Evolutionary conservation across 805 yeast genomes (phyloP).

Genomic region (Saccharomycopsis microspora): DNA sequence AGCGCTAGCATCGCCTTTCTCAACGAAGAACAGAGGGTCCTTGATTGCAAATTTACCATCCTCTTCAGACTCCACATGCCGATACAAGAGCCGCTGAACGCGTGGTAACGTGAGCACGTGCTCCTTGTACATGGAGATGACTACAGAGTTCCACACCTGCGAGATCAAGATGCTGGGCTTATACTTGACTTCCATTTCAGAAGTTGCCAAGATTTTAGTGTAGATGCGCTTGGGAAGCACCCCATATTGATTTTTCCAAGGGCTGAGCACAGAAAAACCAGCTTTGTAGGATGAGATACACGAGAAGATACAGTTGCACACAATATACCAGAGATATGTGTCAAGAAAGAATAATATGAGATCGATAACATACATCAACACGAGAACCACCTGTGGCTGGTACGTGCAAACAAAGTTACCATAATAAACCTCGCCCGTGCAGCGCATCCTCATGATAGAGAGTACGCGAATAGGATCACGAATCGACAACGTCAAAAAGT

Average conservation of each 20-base stretch:
- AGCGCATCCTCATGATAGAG: slow-evolving; percentile 79
- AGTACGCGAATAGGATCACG: slow-evolving; percentile 92
- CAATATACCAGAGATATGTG: slow-evolving; percentile 97
- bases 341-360: slow-evolving; percentile 93
- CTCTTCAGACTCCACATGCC: slow-evolving; percentile 30
- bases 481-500: slow-evolving; percentile 75
- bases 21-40: slow-evolving; percentile 96
- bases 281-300: slow-evolving; percentile 96
- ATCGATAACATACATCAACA: slow-evolving; percentile 87
- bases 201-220: slow-evolving; percentile 90
- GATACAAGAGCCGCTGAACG: slow-evolving; percentile 53
- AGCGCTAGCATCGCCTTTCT: slow-evolving; percentile 85
- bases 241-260: slow-evolving; percentile 98
- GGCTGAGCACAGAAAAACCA: slow-evolving; percentile 97
- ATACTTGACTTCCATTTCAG: slow-evolving; percentile 34
- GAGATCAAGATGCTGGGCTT: slow-evolving; percentile 48
- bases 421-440: slow-evolving; percentile 91
- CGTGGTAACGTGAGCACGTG: slow-evolving; percentile 67
- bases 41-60: slow-evolving; percentile 96
- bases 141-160: slow-evolving; percentile 73
- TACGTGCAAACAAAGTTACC: slow-evolving; percentile 62
- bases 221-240: slow-evolving; percentile 97
- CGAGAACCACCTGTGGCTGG: slow-evolving; percentile 82
- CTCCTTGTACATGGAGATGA: slow-evolving; percentile 73
- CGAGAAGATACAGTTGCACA: slow-evolving; percentile 89